These are phyloP conservation scores for Lachancea lanzarotensis DNA, from an alignment of 805 yeast genomes.

Conservation along the genomic window DNA sequence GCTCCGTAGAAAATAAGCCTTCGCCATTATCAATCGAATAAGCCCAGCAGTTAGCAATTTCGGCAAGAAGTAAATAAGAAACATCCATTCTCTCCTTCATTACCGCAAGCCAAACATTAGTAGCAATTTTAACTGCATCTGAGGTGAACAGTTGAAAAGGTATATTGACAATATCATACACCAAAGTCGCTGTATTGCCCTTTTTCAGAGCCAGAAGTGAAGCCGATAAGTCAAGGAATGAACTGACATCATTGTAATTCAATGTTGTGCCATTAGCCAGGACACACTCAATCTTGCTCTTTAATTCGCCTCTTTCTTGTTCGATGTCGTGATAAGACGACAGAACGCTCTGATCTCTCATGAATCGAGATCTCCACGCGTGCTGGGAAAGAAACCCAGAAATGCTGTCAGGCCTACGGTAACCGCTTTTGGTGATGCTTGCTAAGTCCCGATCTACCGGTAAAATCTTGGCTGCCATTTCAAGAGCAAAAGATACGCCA, in stretches of 20 bases:
- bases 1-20: conserved; percentile 58
- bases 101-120: conserved; percentile 74
- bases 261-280: conserved; percentile 19
- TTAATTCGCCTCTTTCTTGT: conserved; percentile 15
- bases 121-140: conserved; percentile 53
- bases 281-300: conserved; percentile 17
- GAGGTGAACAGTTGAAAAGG: conserved; percentile 68
- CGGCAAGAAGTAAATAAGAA: conserved; percentile 56
- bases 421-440: conserved; percentile 35
- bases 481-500: conserved; percentile 88
- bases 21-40: conserved; percentile 46
- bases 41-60: conserved; percentile 66
- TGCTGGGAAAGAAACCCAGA: conserved; percentile 74
- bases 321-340: conserved; percentile 28
- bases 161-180: conserved; percentile 47
- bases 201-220: conserved; percentile 37
- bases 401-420: conserved; percentile 45
- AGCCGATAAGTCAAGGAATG: conserved; percentile 41
- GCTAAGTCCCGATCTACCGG: conserved; percentile 60
- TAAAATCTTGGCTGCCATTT: conserved; percentile 72
- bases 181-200: conserved; percentile 35
- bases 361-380: conserved; percentile 53
- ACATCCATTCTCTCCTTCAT: conserved; percentile 58
- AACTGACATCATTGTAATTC: conserved; percentile 32
- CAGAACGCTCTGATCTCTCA: conserved; percentile 29